Conservation (phyloP, 192 early-diverging fungal genomes). For the Coemansia furcata region DNA sequence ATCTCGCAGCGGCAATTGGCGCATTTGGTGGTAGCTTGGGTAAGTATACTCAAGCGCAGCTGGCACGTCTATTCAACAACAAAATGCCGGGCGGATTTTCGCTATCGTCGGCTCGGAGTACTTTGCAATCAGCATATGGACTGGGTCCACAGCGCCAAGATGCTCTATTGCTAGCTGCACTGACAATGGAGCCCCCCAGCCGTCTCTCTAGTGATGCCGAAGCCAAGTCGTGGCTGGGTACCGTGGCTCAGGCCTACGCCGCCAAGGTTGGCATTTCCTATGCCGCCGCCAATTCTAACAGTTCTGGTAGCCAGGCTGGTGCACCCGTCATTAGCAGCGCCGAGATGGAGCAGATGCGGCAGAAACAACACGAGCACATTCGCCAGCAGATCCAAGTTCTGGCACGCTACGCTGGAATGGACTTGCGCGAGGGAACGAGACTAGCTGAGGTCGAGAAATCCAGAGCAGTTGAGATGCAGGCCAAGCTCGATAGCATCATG, state of each 20-base stretch:
- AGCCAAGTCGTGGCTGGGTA: conserved; percentile 47
- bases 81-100: conserved; percentile 96
- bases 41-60: conserved; percentile 67
- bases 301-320: background rate
- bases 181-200: conserved; percentile 79
- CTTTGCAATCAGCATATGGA: conserved; percentile 69
- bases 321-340: conserved; percentile 82
- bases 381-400: conserved; percentile 81
- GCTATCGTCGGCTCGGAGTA: conserved; percentile 67
- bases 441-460: conserved; percentile 61
- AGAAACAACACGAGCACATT: conserved; percentile 67
- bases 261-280: conserved; percentile 68
- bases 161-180: conserved; percentile 70
- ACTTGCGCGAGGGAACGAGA: conserved; percentile 70
- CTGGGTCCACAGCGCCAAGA: conserved; percentile 78
- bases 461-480: conserved; percentile 61
- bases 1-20: conserved; percentile 70
- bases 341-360: conserved; percentile 77
- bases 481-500: conserved; percentile 71
- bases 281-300: background rate
- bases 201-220: conserved; percentile 58
- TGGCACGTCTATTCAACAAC: conserved; percentile 76
- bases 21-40: conserved; percentile 65
- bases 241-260: conserved; percentile 81
- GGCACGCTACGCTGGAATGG: conserved; percentile 77